Percentiles rank a stretch among this genome's conserved stretches.
phyloP scores from a whole-genome alignment of 345 rosid species.

The Hibiscus trionum region DNA sequence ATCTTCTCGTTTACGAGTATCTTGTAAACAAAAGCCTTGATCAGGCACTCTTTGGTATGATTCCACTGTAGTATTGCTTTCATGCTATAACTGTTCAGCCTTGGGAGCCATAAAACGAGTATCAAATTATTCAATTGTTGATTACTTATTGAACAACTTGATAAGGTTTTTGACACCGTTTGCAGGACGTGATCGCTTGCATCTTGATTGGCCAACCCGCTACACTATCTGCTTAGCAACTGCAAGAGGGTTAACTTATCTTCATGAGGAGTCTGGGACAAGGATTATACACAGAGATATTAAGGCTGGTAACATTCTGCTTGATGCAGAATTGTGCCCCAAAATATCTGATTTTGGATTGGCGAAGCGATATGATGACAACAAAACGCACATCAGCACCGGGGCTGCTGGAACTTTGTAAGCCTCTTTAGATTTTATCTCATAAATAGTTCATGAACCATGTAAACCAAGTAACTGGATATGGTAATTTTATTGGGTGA shows the following conservation, averaged over 20 bases:
- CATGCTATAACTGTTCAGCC: neutral
- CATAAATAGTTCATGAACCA: too few species aligned
- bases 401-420: constrained; percentile 49
- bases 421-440: neutral
- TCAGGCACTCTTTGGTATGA: constrained; percentile 52
- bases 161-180: too few species aligned
- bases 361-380: constrained; percentile 51
- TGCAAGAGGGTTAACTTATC: constrained; percentile 46
- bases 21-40: constrained; percentile 69
- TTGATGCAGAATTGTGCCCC: constrained; percentile 36
- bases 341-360: constrained; percentile 58
- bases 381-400: constrained; percentile 43
- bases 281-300: constrained; percentile 49
- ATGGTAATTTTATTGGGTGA: too few species aligned
- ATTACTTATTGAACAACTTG: neutral
- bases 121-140: neutral
- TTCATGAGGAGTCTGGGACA: constrained; percentile 43
- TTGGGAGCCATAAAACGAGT: too few species aligned
- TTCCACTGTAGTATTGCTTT: neutral
- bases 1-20: constrained; percentile 62
- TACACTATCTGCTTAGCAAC: constrained; percentile 32
- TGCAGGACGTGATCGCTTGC: constrained; percentile 22
- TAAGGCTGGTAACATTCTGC: constrained; percentile 44
- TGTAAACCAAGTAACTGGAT: too few species aligned
- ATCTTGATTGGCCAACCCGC: constrained; percentile 37